These are phyloP conservation scores for Aspergillus fumigatiaffinis DNA, from an alignment of 2,329 filamentous ascomycete species.

Conservation along the genomic window DNA sequence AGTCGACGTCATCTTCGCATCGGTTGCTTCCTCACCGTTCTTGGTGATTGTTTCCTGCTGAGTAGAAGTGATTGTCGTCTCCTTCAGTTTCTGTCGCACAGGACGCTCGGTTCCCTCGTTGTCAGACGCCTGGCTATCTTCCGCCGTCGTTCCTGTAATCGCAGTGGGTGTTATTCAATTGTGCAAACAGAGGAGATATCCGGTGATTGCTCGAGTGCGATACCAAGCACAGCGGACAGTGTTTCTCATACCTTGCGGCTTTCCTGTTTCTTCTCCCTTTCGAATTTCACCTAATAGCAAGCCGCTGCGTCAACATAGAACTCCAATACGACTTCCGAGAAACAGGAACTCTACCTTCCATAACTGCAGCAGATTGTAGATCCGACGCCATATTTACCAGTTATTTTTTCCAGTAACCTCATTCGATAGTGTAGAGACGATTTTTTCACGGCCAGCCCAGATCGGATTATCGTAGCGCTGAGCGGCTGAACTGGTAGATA, in stretches of 20 bases:
- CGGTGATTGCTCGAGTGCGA: neutral
- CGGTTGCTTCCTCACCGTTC: neutral
- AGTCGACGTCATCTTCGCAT: neutral
- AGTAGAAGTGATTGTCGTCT: slow-evolving; percentile 54
- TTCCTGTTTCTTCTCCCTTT: slow-evolving; percentile 6
- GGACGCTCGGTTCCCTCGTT: slow-evolving; percentile 51
- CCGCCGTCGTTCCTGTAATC: slow-evolving; percentile 18
- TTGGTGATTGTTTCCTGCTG: slow-evolving; percentile 8
- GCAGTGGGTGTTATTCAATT: neutral
- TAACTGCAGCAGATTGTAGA: slow-evolving; percentile 3
- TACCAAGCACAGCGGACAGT: neutral
- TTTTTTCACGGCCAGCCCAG: neutral
- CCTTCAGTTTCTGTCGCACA: slow-evolving; percentile 58
- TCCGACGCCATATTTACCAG: slow-evolving; percentile 14
- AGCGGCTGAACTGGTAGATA: neutral
- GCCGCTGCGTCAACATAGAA: neutral
- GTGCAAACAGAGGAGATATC: neutral
- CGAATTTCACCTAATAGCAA: slow-evolving; percentile 2
- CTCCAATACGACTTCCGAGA: neutral
- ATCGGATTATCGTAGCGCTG: too few relatives aligned
- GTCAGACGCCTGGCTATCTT: slow-evolving; percentile 31
- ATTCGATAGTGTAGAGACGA: neutral
- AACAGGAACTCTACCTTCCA: slow-evolving; percentile 11
- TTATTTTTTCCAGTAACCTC: neutral
- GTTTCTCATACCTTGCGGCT: slow-evolving; percentile 13